These are phyloP conservation scores for Geoglossum cookeanum DNA, from an alignment of 2,329 filamentous ascomycete genomes.

Conservation along the genomic window DNA sequence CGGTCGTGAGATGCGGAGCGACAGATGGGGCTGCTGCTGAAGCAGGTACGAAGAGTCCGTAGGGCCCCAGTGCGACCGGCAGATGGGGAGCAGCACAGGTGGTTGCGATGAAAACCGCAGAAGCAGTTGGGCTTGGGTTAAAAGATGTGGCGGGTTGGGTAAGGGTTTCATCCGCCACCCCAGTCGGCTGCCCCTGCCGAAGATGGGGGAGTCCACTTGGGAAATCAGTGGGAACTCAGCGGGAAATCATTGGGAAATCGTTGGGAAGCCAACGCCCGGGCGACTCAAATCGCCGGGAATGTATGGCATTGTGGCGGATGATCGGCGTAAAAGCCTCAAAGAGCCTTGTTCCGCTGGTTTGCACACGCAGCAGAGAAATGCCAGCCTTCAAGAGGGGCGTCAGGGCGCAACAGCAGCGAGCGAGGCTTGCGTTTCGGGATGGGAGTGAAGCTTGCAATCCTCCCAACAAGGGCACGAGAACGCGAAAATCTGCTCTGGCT, in stretches of 20 bases:
- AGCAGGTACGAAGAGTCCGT: background rate
- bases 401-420: background rate
- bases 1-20: background rate
- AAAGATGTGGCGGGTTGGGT: constrained; percentile 3
- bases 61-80: background rate
- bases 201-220: background rate
- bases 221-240: background rate
- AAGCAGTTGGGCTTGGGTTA: constrained; percentile 1
- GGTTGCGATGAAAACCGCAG: background rate
- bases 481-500: background rate
- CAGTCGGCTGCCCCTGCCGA: background rate
- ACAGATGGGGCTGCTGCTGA: background rate
- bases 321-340: too few species aligned
- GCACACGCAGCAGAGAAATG: too few species aligned
- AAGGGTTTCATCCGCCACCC: background rate
- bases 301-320: background rate
- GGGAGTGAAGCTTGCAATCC: background rate
- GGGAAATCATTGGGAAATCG: too few species aligned
- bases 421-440: background rate
- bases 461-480: background rate
- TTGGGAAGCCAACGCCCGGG: too few species aligned
- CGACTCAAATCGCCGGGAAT: background rate
- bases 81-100: background rate
- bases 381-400: too few species aligned
- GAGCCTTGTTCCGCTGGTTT: background rate